Percentiles rank a stretch among this genome's conserved stretches.
phyloP scores from a whole-genome alignment of 148 eudicot genomes.

The Pouteria glomerata region DNA sequence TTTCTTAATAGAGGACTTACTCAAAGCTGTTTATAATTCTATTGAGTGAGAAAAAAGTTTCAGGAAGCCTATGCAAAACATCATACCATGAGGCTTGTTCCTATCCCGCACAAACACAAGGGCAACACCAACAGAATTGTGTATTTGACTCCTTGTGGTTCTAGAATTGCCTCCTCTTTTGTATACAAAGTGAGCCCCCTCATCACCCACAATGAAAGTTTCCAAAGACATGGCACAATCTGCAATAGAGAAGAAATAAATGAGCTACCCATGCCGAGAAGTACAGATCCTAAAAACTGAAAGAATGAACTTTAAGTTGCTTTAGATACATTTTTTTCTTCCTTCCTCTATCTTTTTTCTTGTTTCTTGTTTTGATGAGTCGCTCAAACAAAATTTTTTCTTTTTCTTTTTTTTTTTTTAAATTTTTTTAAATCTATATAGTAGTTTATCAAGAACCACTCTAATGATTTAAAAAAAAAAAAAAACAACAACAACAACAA shows the following conservation, averaged over 20 bases:
- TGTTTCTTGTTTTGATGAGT: too few species aligned
- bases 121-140: slow-evolving; percentile 46
- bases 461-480: background rate
- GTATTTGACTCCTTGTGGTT: background rate
- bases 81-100: slow-evolving; percentile 46
- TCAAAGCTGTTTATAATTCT: background rate
- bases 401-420: too few species aligned
- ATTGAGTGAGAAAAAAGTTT: background rate
- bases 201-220: slow-evolving; percentile 75
- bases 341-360: too few species aligned
- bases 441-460: slow-evolving; percentile 8
- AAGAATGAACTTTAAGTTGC: background rate
- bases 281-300: background rate
- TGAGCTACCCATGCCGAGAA: background rate
- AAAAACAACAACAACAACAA: too few species aligned
- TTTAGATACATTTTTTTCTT: too few species aligned
- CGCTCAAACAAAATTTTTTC: too few species aligned
- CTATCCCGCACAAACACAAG: slow-evolving; percentile 60
- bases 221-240: slow-evolving; percentile 57
- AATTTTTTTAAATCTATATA: too few species aligned
- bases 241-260: slow-evolving; percentile 28
- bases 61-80: background rate
- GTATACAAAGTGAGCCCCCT: slow-evolving; percentile 39
- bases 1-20: background rate
- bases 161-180: slow-evolving; percentile 16